phyloP scores from a whole-genome alignment of 2,329 filamentous ascomycete species.

The Trichoderma sp. region DNA sequence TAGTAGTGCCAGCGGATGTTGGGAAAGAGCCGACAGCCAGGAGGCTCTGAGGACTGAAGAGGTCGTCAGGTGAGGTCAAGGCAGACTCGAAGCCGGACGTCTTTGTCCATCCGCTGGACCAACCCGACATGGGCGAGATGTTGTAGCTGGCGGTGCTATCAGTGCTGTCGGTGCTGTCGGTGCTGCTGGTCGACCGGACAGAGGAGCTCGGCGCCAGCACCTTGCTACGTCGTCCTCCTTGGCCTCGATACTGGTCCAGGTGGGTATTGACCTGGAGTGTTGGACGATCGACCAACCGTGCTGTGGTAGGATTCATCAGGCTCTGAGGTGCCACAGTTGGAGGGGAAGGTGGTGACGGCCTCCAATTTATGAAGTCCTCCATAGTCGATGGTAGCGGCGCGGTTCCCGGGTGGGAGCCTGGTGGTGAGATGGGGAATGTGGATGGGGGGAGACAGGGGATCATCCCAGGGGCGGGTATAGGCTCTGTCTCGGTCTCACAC shows the following conservation, averaged over 20 bases:
- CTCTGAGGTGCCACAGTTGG: conserved; percentile 28
- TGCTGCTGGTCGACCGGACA: conserved; percentile 44
- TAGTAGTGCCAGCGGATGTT: background rate
- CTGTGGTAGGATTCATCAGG: conserved; percentile 24
- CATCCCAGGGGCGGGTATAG: conserved; percentile 14
- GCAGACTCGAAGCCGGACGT: conserved; percentile 41
- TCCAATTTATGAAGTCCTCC: conserved; percentile 30
- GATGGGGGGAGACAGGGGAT: conserved; percentile 25
- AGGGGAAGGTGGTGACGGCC: conserved; percentile 24
- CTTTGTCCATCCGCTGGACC: conserved; percentile 39
- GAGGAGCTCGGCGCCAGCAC: conserved; percentile 47
- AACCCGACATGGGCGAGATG: conserved; percentile 49
- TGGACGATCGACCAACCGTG: conserved; percentile 30
- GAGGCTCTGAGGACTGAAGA: conserved; percentile 34
- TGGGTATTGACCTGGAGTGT: conserved; percentile 39
- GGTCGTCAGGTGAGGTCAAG: conserved; percentile 46
- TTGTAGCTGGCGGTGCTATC: conserved; percentile 39
- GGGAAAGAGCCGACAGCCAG: conserved; percentile 27
- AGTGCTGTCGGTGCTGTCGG: conserved; percentile 38
- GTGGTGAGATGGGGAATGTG: conserved; percentile 23
- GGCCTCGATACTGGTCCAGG: conserved; percentile 33
- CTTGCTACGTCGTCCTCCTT: conserved; percentile 37
- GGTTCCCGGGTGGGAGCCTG: conserved; percentile 6
- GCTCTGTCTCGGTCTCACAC: conserved; percentile 25
- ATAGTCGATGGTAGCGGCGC: conserved; percentile 25